Evolutionary conservation across 2,329 filamentous ascomycete genomes (phyloP).

Genomic region (Aspergillus sp.): DNA sequence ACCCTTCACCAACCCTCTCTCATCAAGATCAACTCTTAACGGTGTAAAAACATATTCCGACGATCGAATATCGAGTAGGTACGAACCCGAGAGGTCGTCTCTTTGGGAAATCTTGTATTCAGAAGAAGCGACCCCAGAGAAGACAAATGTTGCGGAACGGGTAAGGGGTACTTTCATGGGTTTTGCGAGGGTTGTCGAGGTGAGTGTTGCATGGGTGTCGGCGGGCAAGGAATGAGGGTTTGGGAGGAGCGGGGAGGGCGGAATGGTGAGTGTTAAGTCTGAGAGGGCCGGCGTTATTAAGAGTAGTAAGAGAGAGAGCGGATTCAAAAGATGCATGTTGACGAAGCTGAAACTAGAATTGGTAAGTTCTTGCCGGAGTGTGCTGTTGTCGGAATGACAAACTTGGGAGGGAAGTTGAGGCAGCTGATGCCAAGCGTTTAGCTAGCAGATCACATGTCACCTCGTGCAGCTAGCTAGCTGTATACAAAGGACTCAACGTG

Average conservation of each 20-base stretch:
- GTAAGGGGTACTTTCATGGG: conserved; percentile 63
- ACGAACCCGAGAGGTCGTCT: conserved; percentile 51
- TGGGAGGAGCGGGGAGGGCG: conserved; percentile 43
- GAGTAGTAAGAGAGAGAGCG: conserved; percentile 13
- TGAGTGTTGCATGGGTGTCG: conserved; percentile 54
- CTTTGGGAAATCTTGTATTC: background rate
- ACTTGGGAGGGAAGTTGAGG: background rate
- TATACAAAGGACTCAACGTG: background rate
- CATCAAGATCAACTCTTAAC: conserved; percentile 68
- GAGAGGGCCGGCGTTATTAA: conserved; percentile 22
- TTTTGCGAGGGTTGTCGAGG: conserved; percentile 38
- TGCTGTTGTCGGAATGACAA: background rate
- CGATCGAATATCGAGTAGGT: conserved; percentile 79
- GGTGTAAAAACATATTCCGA: conserved; percentile 74
- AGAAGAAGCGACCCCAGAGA: conserved; percentile 60
- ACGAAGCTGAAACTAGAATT: background rate
- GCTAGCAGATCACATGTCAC: background rate
- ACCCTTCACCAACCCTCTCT: conserved; percentile 52
- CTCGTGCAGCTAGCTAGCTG: background rate
- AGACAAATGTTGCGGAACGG: conserved; percentile 69
- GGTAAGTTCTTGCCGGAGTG: background rate
- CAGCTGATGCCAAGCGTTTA: background rate
- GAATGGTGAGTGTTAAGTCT: conserved; percentile 40
- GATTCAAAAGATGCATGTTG: conserved; percentile 16
- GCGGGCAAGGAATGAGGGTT: conserved; percentile 44